Evolutionary conservation across 2,329 filamentous ascomycete genomes (phyloP).

Genomic region (Blastomyces silverae): DNA sequence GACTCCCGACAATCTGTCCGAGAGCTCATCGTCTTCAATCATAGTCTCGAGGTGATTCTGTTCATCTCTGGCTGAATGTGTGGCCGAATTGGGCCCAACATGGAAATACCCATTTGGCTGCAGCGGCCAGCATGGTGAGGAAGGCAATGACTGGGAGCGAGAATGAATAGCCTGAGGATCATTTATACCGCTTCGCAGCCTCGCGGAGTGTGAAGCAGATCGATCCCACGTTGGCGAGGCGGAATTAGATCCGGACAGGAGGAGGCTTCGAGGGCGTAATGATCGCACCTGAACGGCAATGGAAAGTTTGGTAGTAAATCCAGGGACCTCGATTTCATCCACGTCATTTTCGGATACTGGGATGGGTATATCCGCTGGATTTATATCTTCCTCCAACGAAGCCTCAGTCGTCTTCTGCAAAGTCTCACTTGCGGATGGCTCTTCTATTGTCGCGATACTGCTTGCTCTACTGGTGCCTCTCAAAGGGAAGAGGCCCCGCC

Average conservation of each 20-base stretch:
- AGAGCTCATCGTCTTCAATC: constrained; percentile 33
- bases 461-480: constrained; percentile 32
- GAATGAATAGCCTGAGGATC: constrained; percentile 8
- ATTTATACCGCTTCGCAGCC: background rate
- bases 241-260: constrained; percentile 30
- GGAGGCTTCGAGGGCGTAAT: constrained; percentile 39
- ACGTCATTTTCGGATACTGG: constrained; percentile 62
- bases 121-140: background rate
- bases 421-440: constrained; percentile 23
- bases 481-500: constrained; percentile 25
- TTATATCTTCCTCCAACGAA: constrained; percentile 29
- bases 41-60: constrained; percentile 34
- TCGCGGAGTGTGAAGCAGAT: constrained; percentile 25
- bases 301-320: constrained; percentile 44
- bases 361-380: constrained; percentile 58
- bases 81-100: constrained; percentile 24
- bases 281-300: constrained; percentile 20
- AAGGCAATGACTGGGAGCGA: constrained; percentile 19
- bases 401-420: constrained; percentile 15
- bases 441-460: constrained; percentile 35
- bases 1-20: constrained; percentile 5
- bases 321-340: constrained; percentile 73
- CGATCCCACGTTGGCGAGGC: constrained; percentile 27
- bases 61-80: constrained; percentile 24
- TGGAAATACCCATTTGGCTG: background rate